Percentiles rank a stretch among this genome's conserved stretches.
Conservation (phyloP, 2,329 filamentous ascomycete species). For the Neonectria hederae region DNA sequence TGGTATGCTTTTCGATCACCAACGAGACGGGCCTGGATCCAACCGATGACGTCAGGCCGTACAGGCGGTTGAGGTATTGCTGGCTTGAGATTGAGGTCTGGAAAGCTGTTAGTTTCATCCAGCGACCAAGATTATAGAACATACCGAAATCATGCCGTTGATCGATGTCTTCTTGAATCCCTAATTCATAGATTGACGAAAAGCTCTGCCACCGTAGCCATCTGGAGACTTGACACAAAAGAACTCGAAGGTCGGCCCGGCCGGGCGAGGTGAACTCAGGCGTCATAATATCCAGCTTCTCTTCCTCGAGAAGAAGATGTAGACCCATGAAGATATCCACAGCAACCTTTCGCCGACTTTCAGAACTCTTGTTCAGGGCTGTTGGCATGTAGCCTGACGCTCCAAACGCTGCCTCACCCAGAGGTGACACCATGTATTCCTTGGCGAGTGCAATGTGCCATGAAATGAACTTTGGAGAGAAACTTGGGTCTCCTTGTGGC, state of each 20-base stretch:
- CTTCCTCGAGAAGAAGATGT: constrained; percentile 89
- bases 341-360: constrained; percentile 67
- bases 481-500: constrained; percentile 38
- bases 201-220: constrained; percentile 80
- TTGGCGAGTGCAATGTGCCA: constrained; percentile 67
- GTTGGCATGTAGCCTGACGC: constrained; percentile 72
- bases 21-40: constrained; percentile 61
- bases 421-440: constrained; percentile 69
- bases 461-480: constrained; percentile 55
- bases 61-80: constrained; percentile 47
- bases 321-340: constrained; percentile 77
- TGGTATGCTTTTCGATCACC: constrained; percentile 50
- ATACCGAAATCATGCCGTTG: constrained; percentile 52
- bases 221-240: constrained; percentile 81
- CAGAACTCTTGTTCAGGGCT: constrained; percentile 59
- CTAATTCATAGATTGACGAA: constrained; percentile 59
- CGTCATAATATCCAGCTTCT: constrained; percentile 76
- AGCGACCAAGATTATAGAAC: constrained; percentile 5
- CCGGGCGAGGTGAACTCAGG: constrained; percentile 56
- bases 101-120: constrained; percentile 17
- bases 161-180: constrained; percentile 60
- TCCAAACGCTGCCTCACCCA: constrained; percentile 65
- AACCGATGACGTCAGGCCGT: constrained; percentile 59
- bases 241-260: constrained; percentile 67
- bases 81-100: constrained; percentile 47